Base-by-base conservation (phyloP, 2,329 filamentous ascomycete species). In the Chrysoporthe cubensis region DNA sequence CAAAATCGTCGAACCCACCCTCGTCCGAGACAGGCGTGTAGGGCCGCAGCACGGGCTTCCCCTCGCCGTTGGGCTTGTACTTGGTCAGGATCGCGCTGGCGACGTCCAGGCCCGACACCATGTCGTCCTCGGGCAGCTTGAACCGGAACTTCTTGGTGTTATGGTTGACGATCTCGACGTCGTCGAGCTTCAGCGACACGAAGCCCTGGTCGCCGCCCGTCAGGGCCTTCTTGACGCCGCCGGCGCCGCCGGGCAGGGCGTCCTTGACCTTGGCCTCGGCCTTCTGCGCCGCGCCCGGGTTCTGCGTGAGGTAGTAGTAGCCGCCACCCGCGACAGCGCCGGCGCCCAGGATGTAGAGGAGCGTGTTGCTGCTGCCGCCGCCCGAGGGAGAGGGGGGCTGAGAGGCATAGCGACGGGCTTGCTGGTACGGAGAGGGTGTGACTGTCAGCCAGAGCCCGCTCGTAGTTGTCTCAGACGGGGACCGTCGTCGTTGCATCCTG, bases 141-240 rank as follows among this genome's bases (percentile, higher is more conserved):
- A 99, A 98, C 74, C 92, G 90, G 78, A 98, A 85, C 75, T 88
- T 90, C 89, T 98, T 98, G 75, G 94, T 96, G 85, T 98, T 98
- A 86, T 94, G 91, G 84, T 93, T 97, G 82, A 97, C 81, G 58
- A 84, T 81, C 81, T 97, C 91, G 62, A 94, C 87, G 66, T 90
- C 88, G 66, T 93, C 88, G 66, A 98, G 85, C 82, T 91, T 90
- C 73, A 98, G 86, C 71, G 89, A 89, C 71, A 97, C 79, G 81
- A 94, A 98, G 73, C 93, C 94, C 81, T 97, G 94, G 70, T 97
- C 93, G 72, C 93, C 93, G 72, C 95, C 94, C 44, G 87, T 91
- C 79, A 98, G 85, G 57, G 87, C 81, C 78, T 82, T 81, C 76
- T 83, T 81, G 62, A 78, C 76, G 65, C 78, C 79, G 46, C 77